These are phyloP conservation scores for Rubia balearica DNA, from an alignment of 305 asterid genomes.

Conservation along the genomic window DNA sequence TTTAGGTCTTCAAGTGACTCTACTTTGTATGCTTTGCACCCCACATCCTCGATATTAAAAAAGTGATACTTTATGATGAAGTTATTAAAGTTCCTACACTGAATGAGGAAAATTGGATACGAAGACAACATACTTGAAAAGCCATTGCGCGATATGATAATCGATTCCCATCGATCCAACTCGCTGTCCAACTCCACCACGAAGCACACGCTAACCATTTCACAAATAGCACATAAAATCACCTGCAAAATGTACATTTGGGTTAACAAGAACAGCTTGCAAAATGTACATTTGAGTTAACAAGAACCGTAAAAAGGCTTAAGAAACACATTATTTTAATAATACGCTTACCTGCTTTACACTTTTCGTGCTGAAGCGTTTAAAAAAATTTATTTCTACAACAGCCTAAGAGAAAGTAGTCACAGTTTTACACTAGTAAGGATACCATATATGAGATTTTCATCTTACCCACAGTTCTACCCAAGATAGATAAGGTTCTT, in stretches of 20 bases:
- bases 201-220: slow-evolving; percentile 77
- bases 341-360: slow-evolving; percentile 54
- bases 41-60: slow-evolving; percentile 49
- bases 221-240: slow-evolving; percentile 67
- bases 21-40: slow-evolving; percentile 45
- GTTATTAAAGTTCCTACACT: neutral
- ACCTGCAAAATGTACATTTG: slow-evolving; percentile 31
- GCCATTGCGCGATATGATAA: slow-evolving; percentile 89
- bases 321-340: neutral
- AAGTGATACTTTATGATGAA: neutral
- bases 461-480: slow-evolving; percentile 67
- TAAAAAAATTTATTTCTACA: slow-evolving; percentile 54
- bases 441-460: neutral
- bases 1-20: slow-evolving; percentile 80
- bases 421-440: neutral
- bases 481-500: slow-evolving; percentile 72
- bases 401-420: slow-evolving; percentile 37
- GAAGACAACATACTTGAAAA: slow-evolving; percentile 58
- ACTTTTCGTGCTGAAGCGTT: slow-evolving; percentile 45
- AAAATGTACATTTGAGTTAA: neutral
- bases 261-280: no score
- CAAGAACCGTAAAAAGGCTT: neutral
- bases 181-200: slow-evolving; percentile 70
- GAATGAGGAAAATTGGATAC: neutral
- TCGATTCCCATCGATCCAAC: slow-evolving; percentile 93